A percentile compares a stretch with the other conserved stretches of the same genome.
Conservation (phyloP, 2,329 filamentous ascomycete genomes). For the Aspergillus sp. region DNA sequence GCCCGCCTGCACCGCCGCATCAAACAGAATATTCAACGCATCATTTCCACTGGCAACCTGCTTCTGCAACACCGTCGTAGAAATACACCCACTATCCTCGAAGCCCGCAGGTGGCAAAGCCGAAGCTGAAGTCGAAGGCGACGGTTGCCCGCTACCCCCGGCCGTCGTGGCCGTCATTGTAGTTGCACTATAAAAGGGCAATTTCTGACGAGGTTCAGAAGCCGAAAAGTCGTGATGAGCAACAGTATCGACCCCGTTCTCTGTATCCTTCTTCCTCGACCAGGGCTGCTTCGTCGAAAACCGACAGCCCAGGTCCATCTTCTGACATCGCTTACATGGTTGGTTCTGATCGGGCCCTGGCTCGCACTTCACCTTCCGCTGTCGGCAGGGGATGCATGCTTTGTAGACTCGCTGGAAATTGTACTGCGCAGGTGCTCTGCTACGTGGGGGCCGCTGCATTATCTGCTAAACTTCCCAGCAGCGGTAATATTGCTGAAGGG, state of each 20-base stretch:
- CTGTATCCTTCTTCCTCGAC: constrained; percentile 13
- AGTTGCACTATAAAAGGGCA: too few species aligned
- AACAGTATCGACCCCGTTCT: too few species aligned
- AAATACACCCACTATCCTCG: constrained; percentile 19
- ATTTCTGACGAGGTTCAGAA: too few species aligned
- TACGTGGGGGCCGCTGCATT: constrained; percentile 13
- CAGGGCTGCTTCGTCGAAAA: constrained; percentile 33
- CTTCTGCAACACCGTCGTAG: constrained; percentile 46
- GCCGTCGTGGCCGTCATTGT: too few species aligned
- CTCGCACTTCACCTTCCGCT: constrained; percentile 48
- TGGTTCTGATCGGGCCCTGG: constrained; percentile 27
- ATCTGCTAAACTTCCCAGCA: too few species aligned
- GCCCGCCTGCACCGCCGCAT: constrained; percentile 45
- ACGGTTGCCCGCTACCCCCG: too few species aligned
- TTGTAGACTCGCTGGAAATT: constrained; percentile 50
- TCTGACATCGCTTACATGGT: constrained; percentile 43
- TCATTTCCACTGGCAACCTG: constrained; percentile 54
- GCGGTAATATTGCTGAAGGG: too few species aligned
- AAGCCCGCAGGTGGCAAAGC: background rate
- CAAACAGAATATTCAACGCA: constrained; percentile 51
- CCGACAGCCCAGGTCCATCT: constrained; percentile 44
- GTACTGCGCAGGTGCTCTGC: constrained; percentile 19
- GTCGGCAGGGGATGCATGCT: constrained; percentile 48
- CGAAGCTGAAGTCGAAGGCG: too few species aligned
- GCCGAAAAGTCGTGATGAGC: too few species aligned